These are phyloP conservation scores for Geranium brycei DNA, from an alignment of 345 rosid species.

Conservation along the genomic window DNA sequence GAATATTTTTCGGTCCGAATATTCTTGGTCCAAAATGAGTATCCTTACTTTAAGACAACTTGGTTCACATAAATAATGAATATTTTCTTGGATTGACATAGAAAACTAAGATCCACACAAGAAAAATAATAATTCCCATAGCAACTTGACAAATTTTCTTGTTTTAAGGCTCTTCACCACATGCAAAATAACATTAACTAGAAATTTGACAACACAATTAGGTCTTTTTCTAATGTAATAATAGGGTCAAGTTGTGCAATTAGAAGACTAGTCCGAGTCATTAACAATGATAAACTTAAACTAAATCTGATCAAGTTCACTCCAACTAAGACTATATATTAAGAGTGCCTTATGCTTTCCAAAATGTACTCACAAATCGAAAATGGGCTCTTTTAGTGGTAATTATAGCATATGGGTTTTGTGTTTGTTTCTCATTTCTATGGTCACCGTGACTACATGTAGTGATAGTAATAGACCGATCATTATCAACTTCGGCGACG, in stretches of 20 bases:
- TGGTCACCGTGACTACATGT: neutral
- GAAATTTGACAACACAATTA: neutral
- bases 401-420: neutral
- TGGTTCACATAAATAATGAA: neutral
- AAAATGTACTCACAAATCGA: neutral
- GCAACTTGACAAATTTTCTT: too few relatives aligned
- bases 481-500: constrained; percentile 11
- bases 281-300: neutral
- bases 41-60: neutral
- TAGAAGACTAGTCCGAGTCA: neutral
- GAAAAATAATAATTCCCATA: neutral
- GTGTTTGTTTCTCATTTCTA: neutral
- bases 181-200: neutral
- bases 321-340: neutral
- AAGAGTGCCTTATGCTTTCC: neutral
- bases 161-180: neutral
- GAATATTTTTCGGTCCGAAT: too few relatives aligned
- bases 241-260: too few relatives aligned
- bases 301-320: neutral
- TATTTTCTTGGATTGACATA: neutral
- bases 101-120: neutral
- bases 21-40: too few relatives aligned
- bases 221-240: neutral
- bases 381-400: neutral
- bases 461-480: constrained; percentile 6